Conservation (phyloP, 345 rosid genomes). For the Eucalyptus victrix region DNA sequence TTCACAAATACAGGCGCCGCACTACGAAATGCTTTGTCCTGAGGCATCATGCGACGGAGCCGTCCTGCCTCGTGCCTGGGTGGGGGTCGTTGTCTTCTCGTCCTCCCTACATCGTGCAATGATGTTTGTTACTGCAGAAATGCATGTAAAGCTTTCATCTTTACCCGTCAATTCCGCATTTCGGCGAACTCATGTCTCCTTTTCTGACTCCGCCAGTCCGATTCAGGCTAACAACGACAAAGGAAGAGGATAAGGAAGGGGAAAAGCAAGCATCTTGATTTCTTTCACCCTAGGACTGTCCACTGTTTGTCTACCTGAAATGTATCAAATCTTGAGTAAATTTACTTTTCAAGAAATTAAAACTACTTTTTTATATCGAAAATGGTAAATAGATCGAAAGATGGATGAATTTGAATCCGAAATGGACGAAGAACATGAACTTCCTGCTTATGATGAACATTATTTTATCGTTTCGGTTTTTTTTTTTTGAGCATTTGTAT, state of each 20-base stretch:
- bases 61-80: neutral
- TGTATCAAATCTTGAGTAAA: neutral
- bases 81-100: no score
- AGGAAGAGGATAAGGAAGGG: neutral
- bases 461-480: no score
- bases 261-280: neutral
- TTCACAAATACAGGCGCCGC: neutral
- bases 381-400: neutral
- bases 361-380: neutral
- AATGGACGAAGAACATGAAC: neutral
- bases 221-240: neutral
- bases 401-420: neutral
- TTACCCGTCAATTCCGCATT: neutral
- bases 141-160: neutral
- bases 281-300: neutral
- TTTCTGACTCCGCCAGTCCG: neutral
- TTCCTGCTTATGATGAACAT: neutral
- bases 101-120: neutral
- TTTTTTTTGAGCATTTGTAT: neutral
- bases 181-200: neutral
- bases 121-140: neutral
- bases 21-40: neutral
- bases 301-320: neutral
- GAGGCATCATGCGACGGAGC: neutral
- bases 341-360: neutral